Evolutionary conservation across 768 basidiomycete species (phyloP).

Genomic region (Boletus rubroflammeus): DNA sequence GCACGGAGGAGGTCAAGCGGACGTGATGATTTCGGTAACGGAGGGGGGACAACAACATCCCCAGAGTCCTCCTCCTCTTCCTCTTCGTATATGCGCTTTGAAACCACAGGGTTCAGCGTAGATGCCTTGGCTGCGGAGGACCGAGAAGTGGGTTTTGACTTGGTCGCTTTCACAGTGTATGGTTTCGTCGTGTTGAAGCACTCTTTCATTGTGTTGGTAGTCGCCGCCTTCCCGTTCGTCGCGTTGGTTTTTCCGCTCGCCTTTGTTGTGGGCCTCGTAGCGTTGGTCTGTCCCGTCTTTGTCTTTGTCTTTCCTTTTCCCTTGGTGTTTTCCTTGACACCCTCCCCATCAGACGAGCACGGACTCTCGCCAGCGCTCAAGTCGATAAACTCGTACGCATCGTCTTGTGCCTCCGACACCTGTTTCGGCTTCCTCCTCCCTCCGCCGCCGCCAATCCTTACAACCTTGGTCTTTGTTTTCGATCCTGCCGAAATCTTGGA

Average conservation of each 20-base stretch:
- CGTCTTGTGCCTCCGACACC: slow-evolving; percentile 24
- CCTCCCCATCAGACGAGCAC: slow-evolving; percentile 16
- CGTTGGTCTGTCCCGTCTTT: not conserved
- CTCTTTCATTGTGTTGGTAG: slow-evolving; percentile 10
- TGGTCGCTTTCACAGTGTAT: not conserved
- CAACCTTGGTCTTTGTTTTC: slow-evolving; percentile 9
- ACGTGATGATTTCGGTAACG: slow-evolving; percentile 18
- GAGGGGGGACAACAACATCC: not conserved
- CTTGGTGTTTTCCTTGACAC: not conserved
- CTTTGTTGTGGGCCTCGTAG: not conserved
- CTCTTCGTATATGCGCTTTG: slow-evolving; percentile 4
- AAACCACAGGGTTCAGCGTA: not conserved
- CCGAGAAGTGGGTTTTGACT: slow-evolving; percentile 2
- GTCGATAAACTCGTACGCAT: slow-evolving; percentile 25
- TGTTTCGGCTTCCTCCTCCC: slow-evolving; percentile 22
- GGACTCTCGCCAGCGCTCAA: slow-evolving; percentile 23
- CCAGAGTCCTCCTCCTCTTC: slow-evolving; percentile 8
- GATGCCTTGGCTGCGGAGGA: not conserved
- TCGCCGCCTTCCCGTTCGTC: not conserved
- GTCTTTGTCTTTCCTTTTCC: slow-evolving; percentile 9
- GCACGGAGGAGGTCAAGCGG: slow-evolving; percentile 28
- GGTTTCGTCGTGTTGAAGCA: slow-evolving; percentile 10
- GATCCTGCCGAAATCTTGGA: slow-evolving; percentile 1
- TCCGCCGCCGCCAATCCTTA: not conserved
- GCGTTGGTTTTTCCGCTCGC: not conserved